Evolutionary conservation across 345 rosid genomes (phyloP).

Genomic region (Leavenworthia alabamica): DNA sequence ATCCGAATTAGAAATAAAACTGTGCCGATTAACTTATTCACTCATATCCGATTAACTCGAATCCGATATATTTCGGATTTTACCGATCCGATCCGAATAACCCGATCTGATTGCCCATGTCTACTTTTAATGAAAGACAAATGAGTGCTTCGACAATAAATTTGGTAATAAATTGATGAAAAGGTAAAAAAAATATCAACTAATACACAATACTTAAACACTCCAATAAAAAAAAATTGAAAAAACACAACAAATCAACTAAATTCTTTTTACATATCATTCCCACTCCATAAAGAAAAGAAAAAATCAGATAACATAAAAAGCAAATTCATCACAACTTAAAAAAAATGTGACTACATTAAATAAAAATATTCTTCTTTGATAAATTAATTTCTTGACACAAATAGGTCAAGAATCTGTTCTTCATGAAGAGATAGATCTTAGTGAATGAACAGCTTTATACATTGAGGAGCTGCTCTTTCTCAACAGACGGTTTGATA

Average conservation of each 20-base stretch:
- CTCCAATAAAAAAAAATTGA: constrained; percentile 25
- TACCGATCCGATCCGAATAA: too few relatives aligned
- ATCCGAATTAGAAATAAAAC: too few relatives aligned
- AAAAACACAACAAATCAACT: constrained; percentile 29
- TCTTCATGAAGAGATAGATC: constrained; percentile 12
- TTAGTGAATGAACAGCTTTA: constrained; percentile 6
- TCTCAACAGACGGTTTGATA: constrained; percentile 29
- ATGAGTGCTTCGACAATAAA: too few relatives aligned
- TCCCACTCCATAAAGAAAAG: constrained; percentile 17
- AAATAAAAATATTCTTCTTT: constrained; percentile 15
- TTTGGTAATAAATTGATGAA: background rate
- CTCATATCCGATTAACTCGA: too few relatives aligned
- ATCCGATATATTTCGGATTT: too few relatives aligned
- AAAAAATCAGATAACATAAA: constrained; percentile 23
- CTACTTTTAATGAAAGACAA: background rate
- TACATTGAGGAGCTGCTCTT: constrained; percentile 31
- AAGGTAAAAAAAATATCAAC: constrained; percentile 4
- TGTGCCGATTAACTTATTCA: too few relatives aligned
- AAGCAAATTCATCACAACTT: constrained; percentile 33
- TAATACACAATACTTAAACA: constrained; percentile 31
- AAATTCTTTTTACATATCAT: constrained; percentile 30
- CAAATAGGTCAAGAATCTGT: constrained; percentile 24
- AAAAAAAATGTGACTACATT: constrained; percentile 20
- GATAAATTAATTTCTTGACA: constrained; percentile 23
- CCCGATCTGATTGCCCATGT: too few relatives aligned